Base-by-base conservation (phyloP, 257 asterid species). In the Nicotiana undulata region DNA sequence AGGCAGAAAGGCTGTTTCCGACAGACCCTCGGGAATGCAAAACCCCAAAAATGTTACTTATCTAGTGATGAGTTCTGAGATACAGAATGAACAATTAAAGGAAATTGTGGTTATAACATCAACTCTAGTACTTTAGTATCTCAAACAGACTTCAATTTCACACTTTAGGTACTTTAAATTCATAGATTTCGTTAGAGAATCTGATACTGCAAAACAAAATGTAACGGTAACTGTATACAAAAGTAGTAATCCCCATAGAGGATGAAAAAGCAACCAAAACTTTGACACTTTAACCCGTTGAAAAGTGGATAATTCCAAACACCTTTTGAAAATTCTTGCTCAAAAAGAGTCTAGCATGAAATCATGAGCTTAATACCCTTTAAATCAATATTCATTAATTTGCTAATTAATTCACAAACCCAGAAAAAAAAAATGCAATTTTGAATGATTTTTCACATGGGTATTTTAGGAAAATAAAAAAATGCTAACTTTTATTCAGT, bases 231-330 rank as follows among this genome's bases (percentile, higher is more conserved):
- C 75, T 63, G 76, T 63, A 79, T 79, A 40, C 28, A 49, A 79
- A 75, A 75, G n/a, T 55, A 75, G 79, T 17, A 24, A 46, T 11
- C 49, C 52, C 79, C 11, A 7, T 37, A 26, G 49, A 26, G 49
- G 22, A 75, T 32, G 2, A 63, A 15, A 76, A 76, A 46, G 82
- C 46, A 37, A 79, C 64, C 0, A 66, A 40, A 10, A 28, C 5
- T 37, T 68, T 68, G 65, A 6, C 65, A 68, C 77, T 79, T 79
- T 79, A 12, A 79, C 31, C 77, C 63, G 82, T 64, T 79, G 82
- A 29, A 79, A 79, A 79, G 77, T 79, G 9, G 77, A 67, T 32
- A 51, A 9, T 51, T 51, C 29, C 44, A 56, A 58, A 63, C 31
- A 28, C 82, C 32, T 28, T 64, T 29, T 37, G 26, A 5, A 6